Conservation (phyloP, 805 yeast species). For the Pichia californica region DNA sequence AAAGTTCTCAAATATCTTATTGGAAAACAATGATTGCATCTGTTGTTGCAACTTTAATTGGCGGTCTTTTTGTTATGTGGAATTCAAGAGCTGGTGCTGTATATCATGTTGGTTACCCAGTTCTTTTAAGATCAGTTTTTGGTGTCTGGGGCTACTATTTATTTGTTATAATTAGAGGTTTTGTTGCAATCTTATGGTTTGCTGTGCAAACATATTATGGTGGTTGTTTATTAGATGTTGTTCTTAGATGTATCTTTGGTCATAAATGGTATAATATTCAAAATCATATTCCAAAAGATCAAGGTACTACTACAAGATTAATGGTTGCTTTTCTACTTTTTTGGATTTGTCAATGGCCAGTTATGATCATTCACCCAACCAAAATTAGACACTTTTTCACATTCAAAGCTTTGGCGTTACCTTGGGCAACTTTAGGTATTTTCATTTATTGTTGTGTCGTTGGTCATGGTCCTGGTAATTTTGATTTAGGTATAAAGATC, state of each 20-base stretch:
- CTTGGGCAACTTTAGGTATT: conserved; percentile 26
- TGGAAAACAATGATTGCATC: conserved; percentile 40
- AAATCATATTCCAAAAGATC: conserved; percentile 33
- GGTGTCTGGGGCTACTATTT: conserved; percentile 41
- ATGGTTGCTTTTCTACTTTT: conserved; percentile 39
- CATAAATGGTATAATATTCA: conserved; percentile 33
- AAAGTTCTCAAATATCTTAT: conserved; percentile 19
- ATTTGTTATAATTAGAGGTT: conserved; percentile 38
- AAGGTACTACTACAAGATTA: conserved; percentile 36
- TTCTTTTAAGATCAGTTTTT: conserved; percentile 37
- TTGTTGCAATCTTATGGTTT: conserved; percentile 41
- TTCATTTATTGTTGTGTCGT: conserved; percentile 23
- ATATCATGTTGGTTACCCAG: conserved; percentile 46
- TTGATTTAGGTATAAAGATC: conserved; percentile 20
- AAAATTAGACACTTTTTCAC: conserved; percentile 25
- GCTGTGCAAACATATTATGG: conserved; percentile 42
- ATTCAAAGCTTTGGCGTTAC: conserved; percentile 28
- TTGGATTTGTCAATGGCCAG: conserved; percentile 37
- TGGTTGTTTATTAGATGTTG: conserved; percentile 35
- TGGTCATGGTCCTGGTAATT: conserved; percentile 31
- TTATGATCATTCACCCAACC: conserved; percentile 39
- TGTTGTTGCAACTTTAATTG: conserved; percentile 41
- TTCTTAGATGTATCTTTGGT: conserved; percentile 31
- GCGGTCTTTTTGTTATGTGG: conserved; percentile 37
- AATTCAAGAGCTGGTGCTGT: conserved; percentile 44